Percentiles rank a stretch among this genome's conserved stretches.
Evolutionary conservation across 139 green algal genomes (phyloP).

Genomic region (Diplosphaera chodatii): DNA sequence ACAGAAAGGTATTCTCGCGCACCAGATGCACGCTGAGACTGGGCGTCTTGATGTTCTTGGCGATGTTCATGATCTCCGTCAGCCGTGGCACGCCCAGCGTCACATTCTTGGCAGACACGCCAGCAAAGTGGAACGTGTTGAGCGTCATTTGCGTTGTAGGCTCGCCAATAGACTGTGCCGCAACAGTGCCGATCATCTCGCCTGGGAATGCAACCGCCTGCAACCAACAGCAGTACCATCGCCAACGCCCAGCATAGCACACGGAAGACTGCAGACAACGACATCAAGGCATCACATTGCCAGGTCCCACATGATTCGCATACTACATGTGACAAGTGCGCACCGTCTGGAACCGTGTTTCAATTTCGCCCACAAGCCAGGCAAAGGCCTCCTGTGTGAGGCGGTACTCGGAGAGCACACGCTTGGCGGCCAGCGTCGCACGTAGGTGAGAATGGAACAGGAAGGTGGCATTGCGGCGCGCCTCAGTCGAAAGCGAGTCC

Average conservation of each 20-base stretch:
- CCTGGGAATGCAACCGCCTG: conserved; percentile 63
- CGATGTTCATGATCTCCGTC: conserved; percentile 99
- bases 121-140: conserved; percentile 93
- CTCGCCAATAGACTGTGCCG: conserved; percentile 96
- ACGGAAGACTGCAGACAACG: too few species aligned
- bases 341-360: conserved; percentile 62
- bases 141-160: conserved; percentile 96
- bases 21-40: conserved; percentile 81
- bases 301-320: too few species aligned
- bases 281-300: too few species aligned
- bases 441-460: conserved; percentile 86
- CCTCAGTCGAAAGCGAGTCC: conserved; percentile 78
- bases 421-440: conserved; percentile 80
- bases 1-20: neutral
- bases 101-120: conserved; percentile 96
- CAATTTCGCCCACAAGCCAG: conserved; percentile 89
- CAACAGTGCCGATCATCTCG: conserved; percentile 92
- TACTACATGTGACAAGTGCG: too few species aligned
- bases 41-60: conserved; percentile 99
- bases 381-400: conserved; percentile 79
- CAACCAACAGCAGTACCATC: too few species aligned
- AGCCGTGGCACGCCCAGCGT: conserved; percentile 97
- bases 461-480: conserved; percentile 93
- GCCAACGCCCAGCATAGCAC: too few species aligned
- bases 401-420: conserved; percentile 76